Evolutionary conservation across 1,284 basidiomycete genomes (phyloP).

Genomic region (Agaricales sp.): DNA sequence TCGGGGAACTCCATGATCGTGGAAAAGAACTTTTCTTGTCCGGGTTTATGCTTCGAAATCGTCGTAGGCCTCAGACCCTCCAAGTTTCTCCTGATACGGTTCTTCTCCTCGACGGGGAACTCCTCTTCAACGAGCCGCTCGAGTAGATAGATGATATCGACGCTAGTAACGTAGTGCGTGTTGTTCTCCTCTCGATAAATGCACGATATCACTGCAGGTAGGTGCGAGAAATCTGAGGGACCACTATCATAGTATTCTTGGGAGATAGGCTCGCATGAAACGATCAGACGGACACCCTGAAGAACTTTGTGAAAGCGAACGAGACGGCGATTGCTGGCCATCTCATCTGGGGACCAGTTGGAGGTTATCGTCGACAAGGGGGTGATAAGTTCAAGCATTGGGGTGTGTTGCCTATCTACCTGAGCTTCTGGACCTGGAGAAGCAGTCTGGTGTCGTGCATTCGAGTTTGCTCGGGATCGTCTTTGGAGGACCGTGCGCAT

Average conservation of each 20-base stretch:
- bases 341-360: constrained; percentile 50
- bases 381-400: constrained; percentile 45
- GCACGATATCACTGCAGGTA: constrained; percentile 72
- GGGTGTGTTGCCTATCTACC: constrained; percentile 31
- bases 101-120: constrained; percentile 94
- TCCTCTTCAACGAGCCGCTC: constrained; percentile 78
- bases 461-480: constrained; percentile 29
- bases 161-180: constrained; percentile 84
- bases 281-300: constrained; percentile 47
- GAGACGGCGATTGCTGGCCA: constrained; percentile 52
- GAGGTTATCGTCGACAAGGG: constrained; percentile 41
- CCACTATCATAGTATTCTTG: constrained; percentile 45
- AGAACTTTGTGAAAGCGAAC: constrained; percentile 59
- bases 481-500: constrained; percentile 15
- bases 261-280: constrained; percentile 51
- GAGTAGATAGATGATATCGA: constrained; percentile 89
- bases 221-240: constrained; percentile 19
- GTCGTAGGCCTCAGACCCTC: constrained; percentile 90
- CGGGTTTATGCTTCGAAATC: constrained; percentile 77
- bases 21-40: constrained; percentile 82
- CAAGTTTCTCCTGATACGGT: constrained; percentile 87
- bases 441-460: constrained; percentile 29
- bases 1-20: constrained; percentile 92
- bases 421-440: constrained; percentile 16
- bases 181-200: constrained; percentile 79